Evolutionary conservation across 768 basidiomycete genomes (phyloP), one percentile per base, ranked within the genome.

Genomic region (Macrolepiota fuliginosa): DNA sequence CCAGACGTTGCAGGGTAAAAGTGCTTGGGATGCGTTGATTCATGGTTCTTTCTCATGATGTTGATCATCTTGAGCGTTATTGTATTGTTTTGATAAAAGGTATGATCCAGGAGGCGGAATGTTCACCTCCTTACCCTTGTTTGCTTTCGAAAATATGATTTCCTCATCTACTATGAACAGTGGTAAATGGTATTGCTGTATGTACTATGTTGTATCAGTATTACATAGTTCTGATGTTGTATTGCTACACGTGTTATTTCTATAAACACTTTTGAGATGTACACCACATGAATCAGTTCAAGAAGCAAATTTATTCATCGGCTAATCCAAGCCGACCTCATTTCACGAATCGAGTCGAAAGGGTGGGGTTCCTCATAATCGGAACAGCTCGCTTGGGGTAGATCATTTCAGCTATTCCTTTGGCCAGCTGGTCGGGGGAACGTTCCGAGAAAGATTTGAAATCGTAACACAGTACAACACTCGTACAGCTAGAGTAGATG

Each of bases 11-110:
- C 82, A 84, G 69, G 77, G 77, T 25, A 86, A 87, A 74, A 82
- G 82, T 60, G 83, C 85, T 15, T 88, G 85, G 85, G 87, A 88
- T 62, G 85, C 85, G 2, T 72, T 88, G 61, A 83, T 88, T 47
- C 87, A 88, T 68, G 87, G 87, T 35, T 83, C 84, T 36, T 87
- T 84, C 69, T 81, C 85, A n/a, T 86, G 69, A 79, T 54, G 60
- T 55, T 61, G 42, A 61, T 36, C 52, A 22, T 36, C 53, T 12
- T 32, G 45, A 29, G 29, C 29, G 49, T 3, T 35, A 2, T 45
- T 42, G 25, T 55, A 17, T 13, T 56, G 6, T 58, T 46, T 46
- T 25, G 47, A 24, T 5, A 46, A 37, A 61, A 58, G 56, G 36
- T 58, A 15, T 47, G 52, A 54, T 54, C 40, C 17, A 10, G 27